phyloP scores from a whole-genome alignment of 2,329 filamentous ascomycete species.

The Trichoderma gracile region DNA sequence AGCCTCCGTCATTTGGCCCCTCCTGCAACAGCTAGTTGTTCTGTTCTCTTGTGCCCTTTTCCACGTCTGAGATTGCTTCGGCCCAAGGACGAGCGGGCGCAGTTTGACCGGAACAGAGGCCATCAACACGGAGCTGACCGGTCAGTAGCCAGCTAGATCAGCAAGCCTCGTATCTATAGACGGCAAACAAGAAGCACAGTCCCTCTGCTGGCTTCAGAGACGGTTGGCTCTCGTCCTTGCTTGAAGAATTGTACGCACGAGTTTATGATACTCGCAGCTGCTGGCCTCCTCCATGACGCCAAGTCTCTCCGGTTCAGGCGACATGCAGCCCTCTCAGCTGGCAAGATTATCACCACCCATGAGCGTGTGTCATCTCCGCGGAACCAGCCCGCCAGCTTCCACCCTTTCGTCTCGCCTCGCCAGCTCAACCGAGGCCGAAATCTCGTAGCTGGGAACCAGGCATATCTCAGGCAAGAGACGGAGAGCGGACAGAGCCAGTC shows the following conservation, averaged over 20 bases:
- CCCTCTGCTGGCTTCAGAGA: not conserved
- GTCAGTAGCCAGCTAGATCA: not conserved
- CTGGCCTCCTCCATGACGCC: not conserved
- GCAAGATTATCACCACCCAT: not conserved
- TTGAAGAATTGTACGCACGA: not conserved
- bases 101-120: too few relatives aligned
- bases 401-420: not conserved
- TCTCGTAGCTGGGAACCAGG: not conserved
- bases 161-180: not conserved
- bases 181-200: not conserved
- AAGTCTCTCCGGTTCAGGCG: not conserved
- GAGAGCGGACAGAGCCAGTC: not conserved
- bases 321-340: not conserved
- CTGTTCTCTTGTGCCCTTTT: not conserved
- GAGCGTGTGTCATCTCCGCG: not conserved
- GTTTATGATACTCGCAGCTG: not conserved
- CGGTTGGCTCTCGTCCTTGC: not conserved
- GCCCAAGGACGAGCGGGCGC: too few relatives aligned
- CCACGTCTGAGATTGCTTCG: too few relatives aligned
- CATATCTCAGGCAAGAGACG: not conserved
- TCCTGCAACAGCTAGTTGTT: not conserved
- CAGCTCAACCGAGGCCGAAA: not conserved
- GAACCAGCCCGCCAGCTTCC: not conserved
- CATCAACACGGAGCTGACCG: not conserved
- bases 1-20: not conserved